phyloP scores from a whole-genome alignment of 352 stramenopile genomes.

The Pythium rishiriense region DNA sequence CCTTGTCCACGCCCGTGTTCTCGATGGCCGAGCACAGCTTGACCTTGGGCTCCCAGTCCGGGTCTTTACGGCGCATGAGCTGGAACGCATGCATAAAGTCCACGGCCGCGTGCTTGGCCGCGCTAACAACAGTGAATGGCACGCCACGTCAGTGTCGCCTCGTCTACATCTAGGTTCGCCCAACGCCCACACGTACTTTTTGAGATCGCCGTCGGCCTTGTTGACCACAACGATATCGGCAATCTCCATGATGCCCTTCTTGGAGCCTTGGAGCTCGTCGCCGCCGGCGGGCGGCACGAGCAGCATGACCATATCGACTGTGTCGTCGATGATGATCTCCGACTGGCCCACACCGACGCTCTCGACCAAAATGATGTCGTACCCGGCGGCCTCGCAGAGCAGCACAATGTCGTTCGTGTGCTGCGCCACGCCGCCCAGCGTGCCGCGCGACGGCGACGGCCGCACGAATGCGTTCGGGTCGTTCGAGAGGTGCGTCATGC shows the following conservation, averaged over 20 bases:
- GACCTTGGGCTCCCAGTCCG: constrained; percentile 79
- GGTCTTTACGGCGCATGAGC: constrained; percentile 79
- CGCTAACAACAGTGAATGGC: constrained; percentile 31
- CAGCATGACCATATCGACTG: constrained; percentile 96
- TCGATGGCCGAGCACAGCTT: constrained; percentile 73
- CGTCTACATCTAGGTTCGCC: not conserved
- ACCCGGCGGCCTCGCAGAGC: constrained; percentile 92
- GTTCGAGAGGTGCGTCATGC: constrained; percentile 95
- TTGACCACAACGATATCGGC: constrained; percentile 97
- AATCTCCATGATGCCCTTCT: constrained; percentile 99
- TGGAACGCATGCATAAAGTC: constrained; percentile 85
- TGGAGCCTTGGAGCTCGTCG: constrained; percentile 96
- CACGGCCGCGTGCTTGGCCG: constrained; percentile 68
- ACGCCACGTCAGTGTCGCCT: not conserved
- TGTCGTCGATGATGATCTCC: constrained; percentile 96
- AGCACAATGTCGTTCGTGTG: constrained; percentile 92
- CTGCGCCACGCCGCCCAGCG: constrained; percentile 71
- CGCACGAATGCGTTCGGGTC: constrained; percentile 92
- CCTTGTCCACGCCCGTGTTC: constrained; percentile 68
- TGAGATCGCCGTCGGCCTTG: constrained; percentile 94
- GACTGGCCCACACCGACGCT: constrained; percentile 97
- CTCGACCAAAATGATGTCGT: constrained; percentile 96
- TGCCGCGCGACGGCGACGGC: constrained; percentile 88
- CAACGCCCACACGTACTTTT: constrained; percentile 29
- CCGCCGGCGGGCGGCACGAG: constrained; percentile 94